Evolutionary conservation across 352 stramenopile genomes (phyloP), one percentile per base, ranked within the genome.

Genomic region (Peronospora destructor): DNA sequence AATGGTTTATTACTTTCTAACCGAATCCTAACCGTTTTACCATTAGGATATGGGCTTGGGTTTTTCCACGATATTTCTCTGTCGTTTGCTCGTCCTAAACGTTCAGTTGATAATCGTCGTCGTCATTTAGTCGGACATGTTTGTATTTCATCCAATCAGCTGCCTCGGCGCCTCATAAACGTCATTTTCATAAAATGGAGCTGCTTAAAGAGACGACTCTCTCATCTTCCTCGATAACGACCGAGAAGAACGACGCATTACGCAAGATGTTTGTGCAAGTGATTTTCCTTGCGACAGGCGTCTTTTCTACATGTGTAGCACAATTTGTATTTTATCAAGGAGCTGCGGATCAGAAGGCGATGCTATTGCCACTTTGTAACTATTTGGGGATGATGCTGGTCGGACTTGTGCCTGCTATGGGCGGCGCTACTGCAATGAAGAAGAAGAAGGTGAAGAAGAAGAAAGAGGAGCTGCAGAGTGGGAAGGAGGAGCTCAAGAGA

Each of bases 331-430:
- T 91, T 54, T 92, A 92, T 53, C 76, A 90, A 42, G 82, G 82
- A 33, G 82, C 82, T 6, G 76, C 71, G 46, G 78, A 87, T 47
- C 82, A 92, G 56, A 76, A 72, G 32, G 73, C 75, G n/a, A 91
- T 92, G 78, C 61, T 92, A n/a, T 53, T 92, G 32, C 82, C 82
- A 49, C 69, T 92, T 3, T 90, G 82, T 61, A 92, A 92, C 64
- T 92, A 90, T 47, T 56, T 92, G 11, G 82, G 82, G 14, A 89
- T 92, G 71, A 89, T 91, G 79, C 73, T 92, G 21, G 80, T 89
- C 1, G 82, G 82, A 0, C 56, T 92, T 13, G 61, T 90, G 21
- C 77, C 82, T 0, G 41, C 43, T n/a, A 16, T 58, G 6, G 48
- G 56, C 6, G 32, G n/a, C 11, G 28, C 45, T 12, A 38, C 41